Base-by-base conservation (phyloP, 306 rosid genomes). In the Medicago arabica region DNA sequence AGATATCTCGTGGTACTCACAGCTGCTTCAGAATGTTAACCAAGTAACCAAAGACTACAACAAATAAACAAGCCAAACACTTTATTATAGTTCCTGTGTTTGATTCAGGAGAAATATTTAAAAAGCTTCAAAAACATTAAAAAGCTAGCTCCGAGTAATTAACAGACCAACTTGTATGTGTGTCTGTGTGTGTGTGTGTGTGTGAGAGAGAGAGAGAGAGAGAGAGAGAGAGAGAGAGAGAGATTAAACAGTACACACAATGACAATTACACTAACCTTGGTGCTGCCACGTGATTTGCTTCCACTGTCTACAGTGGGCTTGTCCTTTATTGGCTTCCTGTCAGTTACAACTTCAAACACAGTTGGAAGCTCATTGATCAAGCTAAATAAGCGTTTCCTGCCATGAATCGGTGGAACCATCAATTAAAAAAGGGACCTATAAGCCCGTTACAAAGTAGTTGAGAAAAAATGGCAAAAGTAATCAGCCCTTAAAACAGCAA, bases 331-430 rank as follows among this genome's bases (percentile, higher is more conserved):
- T 11, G 97, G 97, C 61, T 92, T 95, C 86, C 89, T 88, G 75
- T 95, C 99, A 23, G 97, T 89, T 67, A 95, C 96, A 84, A 95
- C 97, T 92, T 95, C 99, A 89, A 92, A 95, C 64, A 95, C 97
- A 19, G 99, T 95, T 28, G 99, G 97, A 66, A 92, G 97, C 49
- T 95, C 99, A 83, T 95, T 95, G 89, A 95, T 92, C 93, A 95
- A 60, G 89, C 96, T 89, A 88, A 92, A 95, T 47, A 95, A 86
- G 47, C 97, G 93, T 75, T 95, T 95, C 95, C 99, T 95, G 93
- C 78, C 86, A 89, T 41, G 57, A 58, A 71, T 82, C 73, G 78
- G 71, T 23, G 43, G 72, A 76, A 54, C 50, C 72, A 71, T 76
- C 69, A 71, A 74, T 63, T 18, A 62, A 66, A 25, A 11, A 64